A percentile compares a stretch with the other conserved stretches of the same genome.
Conservation (phyloP, 768 basidiomycete species). For the Clitopilus hobsonii region DNA sequence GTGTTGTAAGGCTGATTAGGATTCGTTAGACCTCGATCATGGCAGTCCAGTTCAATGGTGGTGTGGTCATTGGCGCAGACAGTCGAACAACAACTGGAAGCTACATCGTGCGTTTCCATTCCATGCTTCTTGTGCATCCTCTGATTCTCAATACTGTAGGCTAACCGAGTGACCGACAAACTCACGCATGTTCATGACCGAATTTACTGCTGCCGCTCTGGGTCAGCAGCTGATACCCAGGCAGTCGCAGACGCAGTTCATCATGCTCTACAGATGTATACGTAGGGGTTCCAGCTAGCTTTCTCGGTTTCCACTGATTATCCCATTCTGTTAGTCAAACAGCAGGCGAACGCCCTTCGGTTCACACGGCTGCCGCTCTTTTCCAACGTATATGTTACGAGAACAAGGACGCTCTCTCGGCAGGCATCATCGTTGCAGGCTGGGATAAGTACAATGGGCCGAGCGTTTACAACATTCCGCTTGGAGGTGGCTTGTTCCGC, state of each 20-base stretch:
- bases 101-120: slow-evolving; percentile 70
- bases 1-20: slow-evolving; percentile 1
- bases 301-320: too few relatives aligned
- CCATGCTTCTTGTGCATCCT: background rate
- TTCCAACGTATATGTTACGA: slow-evolving; percentile 90
- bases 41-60: slow-evolving; percentile 95
- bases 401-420: slow-evolving; percentile 85
- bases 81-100: slow-evolving; percentile 94
- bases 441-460: slow-evolving; percentile 93
- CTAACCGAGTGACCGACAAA: slow-evolving; percentile 98
- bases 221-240: slow-evolving; percentile 97
- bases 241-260: slow-evolving; percentile 92
- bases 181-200: slow-evolving; percentile 95
- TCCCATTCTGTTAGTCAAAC: slow-evolving; percentile 56
- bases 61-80: slow-evolving; percentile 96
- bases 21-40: slow-evolving; percentile 90
- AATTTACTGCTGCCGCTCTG: slow-evolving; percentile 98
- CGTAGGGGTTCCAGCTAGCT: slow-evolving; percentile 36
- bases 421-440: slow-evolving; percentile 96
- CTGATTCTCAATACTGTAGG: slow-evolving; percentile 37
- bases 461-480: slow-evolving; percentile 93
- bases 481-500: slow-evolving; percentile 94
- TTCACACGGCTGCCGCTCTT: slow-evolving; percentile 73
- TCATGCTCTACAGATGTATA: slow-evolving; percentile 71
- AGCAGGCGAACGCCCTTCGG: slow-evolving; percentile 65